These are phyloP conservation scores for Sporothrix globosa DNA, from an alignment of 2,329 filamentous ascomycete species.

Conservation along the genomic window DNA sequence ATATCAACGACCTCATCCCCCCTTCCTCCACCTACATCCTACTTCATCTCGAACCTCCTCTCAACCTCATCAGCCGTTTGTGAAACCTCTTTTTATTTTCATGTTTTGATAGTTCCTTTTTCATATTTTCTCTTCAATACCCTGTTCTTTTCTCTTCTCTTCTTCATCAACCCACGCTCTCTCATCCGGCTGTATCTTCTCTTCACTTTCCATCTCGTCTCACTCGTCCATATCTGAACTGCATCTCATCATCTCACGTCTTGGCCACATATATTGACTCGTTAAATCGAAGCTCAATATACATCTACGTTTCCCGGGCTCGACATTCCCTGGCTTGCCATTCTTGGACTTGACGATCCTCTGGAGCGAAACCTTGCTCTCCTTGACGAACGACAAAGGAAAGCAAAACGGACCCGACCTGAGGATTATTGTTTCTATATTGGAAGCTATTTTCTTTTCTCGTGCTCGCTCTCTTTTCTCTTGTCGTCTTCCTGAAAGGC, in stretches of 20 bases:
- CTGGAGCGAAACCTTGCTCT: neutral
- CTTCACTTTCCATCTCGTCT: slow-evolving; percentile 11
- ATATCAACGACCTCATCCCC: slow-evolving; percentile 34
- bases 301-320: slow-evolving; percentile 17
- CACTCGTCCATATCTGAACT: slow-evolving; percentile 20
- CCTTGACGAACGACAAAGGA: neutral
- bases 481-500: neutral
- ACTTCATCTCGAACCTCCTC: slow-evolving; percentile 12
- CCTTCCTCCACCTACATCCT: neutral
- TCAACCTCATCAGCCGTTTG: slow-evolving; percentile 21
- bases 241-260: slow-evolving; percentile 26
- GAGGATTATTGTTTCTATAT: slow-evolving; percentile 25
- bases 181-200: slow-evolving; percentile 18
- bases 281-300: slow-evolving; percentile 35
- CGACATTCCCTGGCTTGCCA: slow-evolving; percentile 13
- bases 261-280: slow-evolving; percentile 31
- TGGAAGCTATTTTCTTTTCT: slow-evolving; percentile 25
- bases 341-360: neutral
- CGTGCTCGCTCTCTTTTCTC: neutral
- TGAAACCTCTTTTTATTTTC: slow-evolving; percentile 11
- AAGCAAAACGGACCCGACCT: slow-evolving; percentile 20
- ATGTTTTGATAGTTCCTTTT: neutral
- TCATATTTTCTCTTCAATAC: slow-evolving; percentile 8
- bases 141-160: slow-evolving; percentile 16
- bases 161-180: slow-evolving; percentile 24